phyloP scores from a whole-genome alignment of 371 early-diverging fungal species.

The Apophysomyces elegans region DNA sequence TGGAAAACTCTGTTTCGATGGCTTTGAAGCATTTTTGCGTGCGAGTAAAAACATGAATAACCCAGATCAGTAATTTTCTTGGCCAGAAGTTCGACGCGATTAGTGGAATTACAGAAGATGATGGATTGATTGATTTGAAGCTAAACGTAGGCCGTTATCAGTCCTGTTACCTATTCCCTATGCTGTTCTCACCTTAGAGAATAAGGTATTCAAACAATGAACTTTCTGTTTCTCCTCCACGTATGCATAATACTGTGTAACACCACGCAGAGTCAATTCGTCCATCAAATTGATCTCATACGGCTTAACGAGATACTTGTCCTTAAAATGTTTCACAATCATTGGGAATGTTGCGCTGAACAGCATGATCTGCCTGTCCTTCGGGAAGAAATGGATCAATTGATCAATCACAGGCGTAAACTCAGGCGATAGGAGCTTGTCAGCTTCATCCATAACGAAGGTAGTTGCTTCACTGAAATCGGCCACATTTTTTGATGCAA shows the following conservation, averaged over 20 bases:
- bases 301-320: slow-evolving; percentile 91
- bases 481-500: slow-evolving; percentile 88
- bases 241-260: slow-evolving; percentile 99
- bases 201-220: slow-evolving; percentile 96
- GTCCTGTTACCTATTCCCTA: not conserved
- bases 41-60: slow-evolving; percentile 98
- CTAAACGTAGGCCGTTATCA: slow-evolving; percentile 25
- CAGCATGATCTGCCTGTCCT: slow-evolving; percentile 92
- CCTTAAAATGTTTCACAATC: slow-evolving; percentile 95
- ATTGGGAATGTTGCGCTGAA: slow-evolving; percentile 99
- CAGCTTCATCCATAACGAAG: slow-evolving; percentile 99
- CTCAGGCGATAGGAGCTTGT: slow-evolving; percentile 96
- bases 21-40: slow-evolving; percentile 97
- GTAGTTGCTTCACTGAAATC: slow-evolving; percentile 86
- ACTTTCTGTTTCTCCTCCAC: slow-evolving; percentile 99
- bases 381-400: slow-evolving; percentile 82
- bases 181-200: slow-evolving; percentile 76
- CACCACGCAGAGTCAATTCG: slow-evolving; percentile 95
- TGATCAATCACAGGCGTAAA: slow-evolving; percentile 97
- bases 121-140: slow-evolving; percentile 99
- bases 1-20: slow-evolving; percentile 99
- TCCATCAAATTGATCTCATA: slow-evolving; percentile 99
- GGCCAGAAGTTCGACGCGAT: slow-evolving; percentile 97
- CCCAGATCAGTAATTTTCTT: slow-evolving; percentile 98
- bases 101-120: slow-evolving; percentile 98